Evolutionary conservation across 768 basidiomycete genomes (phyloP).

Genomic region (Chiua virens): DNA sequence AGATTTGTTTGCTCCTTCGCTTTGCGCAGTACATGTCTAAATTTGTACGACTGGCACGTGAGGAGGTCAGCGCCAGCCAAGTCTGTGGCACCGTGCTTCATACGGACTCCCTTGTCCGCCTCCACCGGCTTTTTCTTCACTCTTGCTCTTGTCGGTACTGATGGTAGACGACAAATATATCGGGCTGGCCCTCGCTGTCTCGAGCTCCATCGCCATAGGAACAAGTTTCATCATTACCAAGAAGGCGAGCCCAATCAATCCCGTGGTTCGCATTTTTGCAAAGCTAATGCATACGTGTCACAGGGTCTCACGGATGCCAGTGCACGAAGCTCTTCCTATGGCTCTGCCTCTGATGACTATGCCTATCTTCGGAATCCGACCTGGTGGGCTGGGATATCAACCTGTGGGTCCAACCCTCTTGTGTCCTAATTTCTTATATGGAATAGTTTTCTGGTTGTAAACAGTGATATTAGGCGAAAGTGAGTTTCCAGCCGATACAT

Average conservation of each 20-base stretch:
- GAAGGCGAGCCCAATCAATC: conserved; percentile 58
- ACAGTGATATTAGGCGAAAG: conserved; percentile 95
- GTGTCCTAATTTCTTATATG: conserved; percentile 6
- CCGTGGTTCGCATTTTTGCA: conserved; percentile 1
- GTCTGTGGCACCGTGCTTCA: neutral
- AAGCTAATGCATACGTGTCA: conserved; percentile 4
- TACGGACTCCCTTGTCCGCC: conserved; percentile 6
- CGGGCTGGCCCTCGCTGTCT: conserved; percentile 85
- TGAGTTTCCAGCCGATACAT: conserved; percentile 33
- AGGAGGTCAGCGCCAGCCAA: neutral
- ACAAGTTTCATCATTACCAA: conserved; percentile 99
- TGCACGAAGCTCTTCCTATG: conserved; percentile 48
- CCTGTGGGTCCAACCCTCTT: conserved; percentile 57
- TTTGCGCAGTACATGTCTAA: neutral
- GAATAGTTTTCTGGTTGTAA: neutral
- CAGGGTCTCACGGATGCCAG: conserved; percentile 91
- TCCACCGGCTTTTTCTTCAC: neutral
- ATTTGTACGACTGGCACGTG: conserved; percentile 23
- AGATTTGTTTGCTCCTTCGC: too few species aligned
- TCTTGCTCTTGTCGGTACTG: conserved; percentile 3
- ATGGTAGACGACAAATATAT: conserved; percentile 96
- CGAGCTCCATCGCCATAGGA: conserved; percentile 84
- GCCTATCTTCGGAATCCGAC: conserved; percentile 88
- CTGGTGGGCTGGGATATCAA: conserved; percentile 97
- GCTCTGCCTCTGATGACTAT: conserved; percentile 74